Base-by-base conservation (phyloP, 306 rosid species). In the Echinosophora koreensis region DNA sequence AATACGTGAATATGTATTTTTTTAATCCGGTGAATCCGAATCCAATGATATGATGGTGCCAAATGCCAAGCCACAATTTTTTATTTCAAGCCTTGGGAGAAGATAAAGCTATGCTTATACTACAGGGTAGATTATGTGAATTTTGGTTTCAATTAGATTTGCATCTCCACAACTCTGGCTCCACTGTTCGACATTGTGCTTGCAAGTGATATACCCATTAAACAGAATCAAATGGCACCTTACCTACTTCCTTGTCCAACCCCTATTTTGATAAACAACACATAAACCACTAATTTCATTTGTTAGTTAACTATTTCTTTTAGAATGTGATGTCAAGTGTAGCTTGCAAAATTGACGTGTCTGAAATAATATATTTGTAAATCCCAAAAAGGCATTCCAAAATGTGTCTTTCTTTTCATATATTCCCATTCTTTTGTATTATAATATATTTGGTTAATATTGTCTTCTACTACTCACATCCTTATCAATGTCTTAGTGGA, bases 401-500 rank as follows among this genome's bases (percentile, higher is more conserved):
- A 85, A 78, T 87, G 80, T 50, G 56, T 64, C 86, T 74, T 80
- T 51, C 85, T 79, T 76, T 84, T 70, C 41, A 60, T 39, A 81
- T 57, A 61, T 71, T 81, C 79, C 35, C 60, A 71, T 56, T 59
- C 47, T 56, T 52, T 34, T 79, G 42, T 46, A 38, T 27, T 8
- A 68, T 59, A 62, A 66, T 77, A 50, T 56, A 75, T 84, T 86
- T 63, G 81, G 74, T 73, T 77, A 14, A 64, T 59, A 59, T 86
- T 92, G 97, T 92, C 96, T 80, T 68, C 80, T 87, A 46, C 82
- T 74, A 90, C 94, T 92, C 90, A 89, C 94, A 87, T 92, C 93
- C 41, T 79, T 79, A 61, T 92, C 97, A 55, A 0, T 72, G 79
- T 83, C 81, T 27, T 4, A 5, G 81, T 81, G 86, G 81, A 87